Evolutionary conservation across 2,329 filamentous ascomycete species (phyloP), one percentile per base, ranked within the genome.

Genomic region (Westerdykella ornata): DNA sequence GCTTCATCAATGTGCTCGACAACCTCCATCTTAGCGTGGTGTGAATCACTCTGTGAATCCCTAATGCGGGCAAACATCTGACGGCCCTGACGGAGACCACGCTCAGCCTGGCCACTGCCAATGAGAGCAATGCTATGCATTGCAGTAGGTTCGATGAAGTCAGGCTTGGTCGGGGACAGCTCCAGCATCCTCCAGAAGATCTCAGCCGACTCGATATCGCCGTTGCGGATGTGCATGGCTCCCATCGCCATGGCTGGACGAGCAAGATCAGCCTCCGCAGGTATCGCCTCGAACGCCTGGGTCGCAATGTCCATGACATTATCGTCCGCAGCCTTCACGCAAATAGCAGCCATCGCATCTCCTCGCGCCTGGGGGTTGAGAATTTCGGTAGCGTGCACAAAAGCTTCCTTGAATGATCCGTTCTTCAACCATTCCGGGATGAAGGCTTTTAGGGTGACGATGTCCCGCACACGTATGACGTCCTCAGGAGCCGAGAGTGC

Each of bases 121-220:
- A 97, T 84, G 65, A 97, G 74, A 36, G 88, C 87, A 43, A 94
- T 80, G 12, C 85, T 81, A 58, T 90, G 95, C 88, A 96, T 95
- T 43, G 86, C 80, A 11, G 88, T 84, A 17, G 88, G 85, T 69
- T 95, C 88, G 47, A 95, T 84, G 65, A 94, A 83, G 26, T 80
- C 75, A 38, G 75, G 71, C 56, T 79, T 73, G 44, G 80, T 75
- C 2, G 81, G 75, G 30, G 72, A 76, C 48, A 76, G 80, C 40
- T 73, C 70, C 32, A 96, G 72, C 42, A 85, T 73, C 39, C 80
- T 76, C 88, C 90, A 96, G 69, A 88, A 90, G 49, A 81, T 76
- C 49, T 84, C 78, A 38, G 89, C 89, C 41, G 80, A 77, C 17
- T 81, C 73, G 44, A 95, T 79, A 65, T 94, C 84, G 44, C 86